phyloP scores from a whole-genome alignment of 2,329 filamentous ascomycete genomes.

The Exophiala oligosperma region DNA sequence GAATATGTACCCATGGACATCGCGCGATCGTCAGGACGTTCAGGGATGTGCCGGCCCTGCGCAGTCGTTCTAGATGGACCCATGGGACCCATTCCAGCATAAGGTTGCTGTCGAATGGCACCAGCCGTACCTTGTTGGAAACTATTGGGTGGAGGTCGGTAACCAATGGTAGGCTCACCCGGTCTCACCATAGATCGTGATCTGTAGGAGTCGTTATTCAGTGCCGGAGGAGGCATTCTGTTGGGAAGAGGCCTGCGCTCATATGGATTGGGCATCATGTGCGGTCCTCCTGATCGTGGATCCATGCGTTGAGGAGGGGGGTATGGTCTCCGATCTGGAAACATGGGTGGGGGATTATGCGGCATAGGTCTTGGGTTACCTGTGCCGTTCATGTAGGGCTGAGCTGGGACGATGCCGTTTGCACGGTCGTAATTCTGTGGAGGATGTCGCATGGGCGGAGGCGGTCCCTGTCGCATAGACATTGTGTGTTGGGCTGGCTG shows the following conservation, averaged over 20 bases:
- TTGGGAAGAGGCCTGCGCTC: conserved; percentile 60
- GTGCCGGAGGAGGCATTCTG: conserved; percentile 64
- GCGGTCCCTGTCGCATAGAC: conserved; percentile 41
- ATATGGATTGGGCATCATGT: conserved; percentile 42
- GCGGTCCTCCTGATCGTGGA: conserved; percentile 51
- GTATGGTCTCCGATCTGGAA: conserved; percentile 68
- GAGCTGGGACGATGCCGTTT: conserved; percentile 40
- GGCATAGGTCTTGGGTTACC: conserved; percentile 35
- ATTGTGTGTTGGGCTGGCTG: conserved; percentile 43
- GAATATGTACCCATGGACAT: conserved; percentile 93
- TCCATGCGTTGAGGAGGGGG: conserved; percentile 71
- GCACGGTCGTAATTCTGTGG: conserved; percentile 46
- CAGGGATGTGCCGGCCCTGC: conserved; percentile 86
- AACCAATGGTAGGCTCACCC: conserved; percentile 66
- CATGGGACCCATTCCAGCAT: conserved; percentile 54
- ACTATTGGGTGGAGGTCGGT: conserved; percentile 62
- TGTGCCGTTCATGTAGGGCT: conserved; percentile 32
- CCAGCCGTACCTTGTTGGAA: conserved; percentile 70
- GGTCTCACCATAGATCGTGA: conserved; percentile 88
- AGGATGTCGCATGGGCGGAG: conserved; percentile 45
- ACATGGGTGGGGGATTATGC: conserved; percentile 59
- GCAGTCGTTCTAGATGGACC: conserved; percentile 72
- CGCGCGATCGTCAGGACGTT: conserved; percentile 85
- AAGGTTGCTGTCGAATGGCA: conserved; percentile 76
- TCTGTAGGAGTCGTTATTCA: conserved; percentile 83